Percentiles rank a stretch among this genome's conserved stretches.
These are phyloP conservation scores for Edaphochlamys debaryana DNA, from an alignment of 139 green algal genomes.

Conservation along the genomic window DNA sequence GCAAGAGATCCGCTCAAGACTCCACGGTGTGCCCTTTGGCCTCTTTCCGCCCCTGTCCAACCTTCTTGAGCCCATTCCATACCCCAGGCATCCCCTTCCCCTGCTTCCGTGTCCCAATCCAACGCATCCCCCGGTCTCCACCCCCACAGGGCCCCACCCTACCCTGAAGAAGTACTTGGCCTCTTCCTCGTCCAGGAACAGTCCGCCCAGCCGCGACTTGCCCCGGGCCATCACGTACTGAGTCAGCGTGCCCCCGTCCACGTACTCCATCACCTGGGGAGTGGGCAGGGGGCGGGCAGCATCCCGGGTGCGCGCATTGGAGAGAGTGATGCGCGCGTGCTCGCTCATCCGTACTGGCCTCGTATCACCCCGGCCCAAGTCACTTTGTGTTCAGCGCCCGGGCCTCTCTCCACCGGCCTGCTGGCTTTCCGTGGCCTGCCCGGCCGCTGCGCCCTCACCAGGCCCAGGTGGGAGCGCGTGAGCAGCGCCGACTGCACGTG, in stretches of 20 bases:
- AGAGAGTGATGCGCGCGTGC: too few species aligned
- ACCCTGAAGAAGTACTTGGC: slow-evolving; percentile 89
- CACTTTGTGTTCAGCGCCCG: not conserved
- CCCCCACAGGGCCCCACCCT: slow-evolving; percentile 9
- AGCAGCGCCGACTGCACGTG: slow-evolving; percentile 66
- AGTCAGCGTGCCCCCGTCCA: slow-evolving; percentile 77
- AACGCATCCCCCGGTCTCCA: too few species aligned
- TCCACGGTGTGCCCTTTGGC: too few species aligned
- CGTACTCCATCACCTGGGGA: slow-evolving; percentile 81
- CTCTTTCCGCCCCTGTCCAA: too few species aligned
- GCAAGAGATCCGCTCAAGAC: too few species aligned
- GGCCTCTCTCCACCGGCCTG: too few species aligned
- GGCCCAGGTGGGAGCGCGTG: slow-evolving; percentile 38
- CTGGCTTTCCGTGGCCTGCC: too few species aligned
- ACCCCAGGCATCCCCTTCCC: too few species aligned
- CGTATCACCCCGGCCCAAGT: not conserved
- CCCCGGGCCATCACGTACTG: slow-evolving; percentile 61
- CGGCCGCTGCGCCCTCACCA: slow-evolving; percentile 23
- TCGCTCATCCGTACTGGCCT: too few species aligned
- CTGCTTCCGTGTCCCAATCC: not conserved
- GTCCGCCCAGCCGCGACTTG: slow-evolving; percentile 43
- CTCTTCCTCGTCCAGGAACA: slow-evolving; percentile 76
- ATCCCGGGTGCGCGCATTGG: too few species aligned
- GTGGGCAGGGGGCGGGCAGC: not conserved
- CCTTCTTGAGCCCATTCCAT: too few species aligned